Evolutionary conservation across 208 protist genomes (phyloP).

Genomic region (Trypanosoma vivax): DNA sequence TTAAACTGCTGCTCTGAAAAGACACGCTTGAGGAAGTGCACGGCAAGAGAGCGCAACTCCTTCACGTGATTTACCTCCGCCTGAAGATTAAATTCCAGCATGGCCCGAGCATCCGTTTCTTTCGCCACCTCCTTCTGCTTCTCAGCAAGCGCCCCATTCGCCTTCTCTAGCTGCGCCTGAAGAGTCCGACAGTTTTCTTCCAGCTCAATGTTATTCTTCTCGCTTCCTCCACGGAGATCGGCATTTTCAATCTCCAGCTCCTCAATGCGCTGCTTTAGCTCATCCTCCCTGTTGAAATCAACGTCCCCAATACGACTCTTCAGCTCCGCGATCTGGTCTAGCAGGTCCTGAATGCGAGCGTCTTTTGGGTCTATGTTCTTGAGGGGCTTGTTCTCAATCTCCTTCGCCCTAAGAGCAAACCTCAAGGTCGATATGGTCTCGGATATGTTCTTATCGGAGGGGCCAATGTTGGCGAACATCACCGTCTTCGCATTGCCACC

Average conservation of each 20-base stretch:
- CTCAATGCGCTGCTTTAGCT: constrained; percentile 84
- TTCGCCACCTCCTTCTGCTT: constrained; percentile 48
- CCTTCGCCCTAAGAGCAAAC: constrained; percentile 86
- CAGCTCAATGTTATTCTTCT: constrained; percentile 80
- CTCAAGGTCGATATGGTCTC: constrained; percentile 88
- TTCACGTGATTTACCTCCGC: constrained; percentile 55
- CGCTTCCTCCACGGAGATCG: constrained; percentile 57
- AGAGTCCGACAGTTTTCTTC: constrained; percentile 62
- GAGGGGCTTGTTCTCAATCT: constrained; percentile 95
- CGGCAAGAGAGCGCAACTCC: constrained; percentile 58
- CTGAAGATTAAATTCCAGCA: constrained; percentile 64
- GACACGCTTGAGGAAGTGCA: constrained; percentile 87
- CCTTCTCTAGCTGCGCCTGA: constrained; percentile 70
- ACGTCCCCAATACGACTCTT: constrained; percentile 81
- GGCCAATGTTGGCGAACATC: constrained; percentile 89
- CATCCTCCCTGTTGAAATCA: constrained; percentile 86
- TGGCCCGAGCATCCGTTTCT: constrained; percentile 42
- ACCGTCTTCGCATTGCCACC: constrained; percentile 88
- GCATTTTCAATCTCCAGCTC: constrained; percentile 88
- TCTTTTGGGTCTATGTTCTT: constrained; percentile 91
- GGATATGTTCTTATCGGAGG: constrained; percentile 78
- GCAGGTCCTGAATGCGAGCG: constrained; percentile 80
- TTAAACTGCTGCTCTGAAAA: constrained; percentile 67
- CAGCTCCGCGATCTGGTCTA: constrained; percentile 87
- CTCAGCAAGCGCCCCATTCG: constrained; percentile 52